Percentiles rank a stretch among this genome's conserved stretches.
These are phyloP conservation scores for Aleurites moluccanus DNA, from an alignment of 441 rosid species.

Conservation along the genomic window DNA sequence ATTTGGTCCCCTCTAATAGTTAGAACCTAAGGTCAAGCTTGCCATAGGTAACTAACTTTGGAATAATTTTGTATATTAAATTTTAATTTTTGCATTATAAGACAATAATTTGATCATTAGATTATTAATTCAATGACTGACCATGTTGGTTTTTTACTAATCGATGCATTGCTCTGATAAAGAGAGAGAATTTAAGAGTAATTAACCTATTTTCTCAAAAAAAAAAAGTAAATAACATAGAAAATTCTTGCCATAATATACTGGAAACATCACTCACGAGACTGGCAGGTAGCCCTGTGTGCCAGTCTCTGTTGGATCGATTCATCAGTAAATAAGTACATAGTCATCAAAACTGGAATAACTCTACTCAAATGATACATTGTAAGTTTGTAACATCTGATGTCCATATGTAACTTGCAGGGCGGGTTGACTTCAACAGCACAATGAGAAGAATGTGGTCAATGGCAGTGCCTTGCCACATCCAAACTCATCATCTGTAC, in stretches of 20 bases:
- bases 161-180: too few species aligned
- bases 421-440: background rate
- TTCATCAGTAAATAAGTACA: background rate
- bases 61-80: background rate
- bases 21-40: background rate
- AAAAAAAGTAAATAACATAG: too few species aligned
- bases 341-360: background rate
- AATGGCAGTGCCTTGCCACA: background rate
- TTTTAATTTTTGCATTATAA: too few species aligned
- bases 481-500: background rate
- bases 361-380: background rate
- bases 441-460: background rate
- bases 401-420: background rate
- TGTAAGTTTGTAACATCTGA: background rate
- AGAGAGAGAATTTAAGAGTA: too few species aligned
- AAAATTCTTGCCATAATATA: too few species aligned
- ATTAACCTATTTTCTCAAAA: too few species aligned
- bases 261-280: background rate
- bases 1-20: background rate
- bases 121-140: too few species aligned
- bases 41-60: background rate
- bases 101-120: too few species aligned
- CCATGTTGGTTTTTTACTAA: too few species aligned
- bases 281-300: background rate
- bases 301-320: background rate